Evolutionary conservation across 306 rosid genomes (phyloP).

Genomic region (Rosa persica): DNA sequence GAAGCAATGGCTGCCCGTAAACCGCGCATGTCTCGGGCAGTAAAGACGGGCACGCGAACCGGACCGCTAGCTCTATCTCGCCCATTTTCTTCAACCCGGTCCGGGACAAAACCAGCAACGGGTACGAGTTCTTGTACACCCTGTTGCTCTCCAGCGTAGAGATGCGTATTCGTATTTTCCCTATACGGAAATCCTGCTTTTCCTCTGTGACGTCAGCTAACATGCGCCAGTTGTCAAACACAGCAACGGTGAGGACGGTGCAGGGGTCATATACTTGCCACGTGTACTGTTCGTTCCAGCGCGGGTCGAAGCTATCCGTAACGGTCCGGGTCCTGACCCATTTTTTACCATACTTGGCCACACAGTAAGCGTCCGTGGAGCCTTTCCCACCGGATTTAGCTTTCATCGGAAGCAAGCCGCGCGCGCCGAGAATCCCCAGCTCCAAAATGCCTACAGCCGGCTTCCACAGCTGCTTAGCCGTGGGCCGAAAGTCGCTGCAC

Average conservation of each 20-base stretch:
- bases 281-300: slow-evolving; percentile 75
- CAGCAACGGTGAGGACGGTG: slow-evolving; percentile 53
- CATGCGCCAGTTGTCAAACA: slow-evolving; percentile 57
- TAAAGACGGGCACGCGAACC: slow-evolving; percentile 72
- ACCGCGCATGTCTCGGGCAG: slow-evolving; percentile 71
- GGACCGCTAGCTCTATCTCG: slow-evolving; percentile 77
- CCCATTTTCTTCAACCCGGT: slow-evolving; percentile 88
- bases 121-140: slow-evolving; percentile 74
- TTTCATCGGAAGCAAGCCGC: slow-evolving; percentile 69
- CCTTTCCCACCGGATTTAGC: slow-evolving; percentile 40
- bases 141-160: slow-evolving; percentile 85
- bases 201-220: slow-evolving; percentile 35
- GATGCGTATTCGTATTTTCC: slow-evolving; percentile 80
- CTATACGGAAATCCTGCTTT: slow-evolving; percentile 46
- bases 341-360: slow-evolving; percentile 63
- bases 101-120: slow-evolving; percentile 50
- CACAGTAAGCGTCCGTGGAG: slow-evolving; percentile 59
- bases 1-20: slow-evolving; percentile 82
- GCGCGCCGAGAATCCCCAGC: slow-evolving; percentile 90
- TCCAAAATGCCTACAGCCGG: slow-evolving; percentile 81
- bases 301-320: slow-evolving; percentile 51
- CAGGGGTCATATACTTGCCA: slow-evolving; percentile 63
- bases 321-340: slow-evolving; percentile 66
- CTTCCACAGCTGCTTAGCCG: slow-evolving; percentile 92
- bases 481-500: slow-evolving; percentile 91